Percentiles rank a stretch among this genome's conserved stretches.
Conservation (phyloP, 306 rosid genomes). For the Cicer pinnatifidum region DNA sequence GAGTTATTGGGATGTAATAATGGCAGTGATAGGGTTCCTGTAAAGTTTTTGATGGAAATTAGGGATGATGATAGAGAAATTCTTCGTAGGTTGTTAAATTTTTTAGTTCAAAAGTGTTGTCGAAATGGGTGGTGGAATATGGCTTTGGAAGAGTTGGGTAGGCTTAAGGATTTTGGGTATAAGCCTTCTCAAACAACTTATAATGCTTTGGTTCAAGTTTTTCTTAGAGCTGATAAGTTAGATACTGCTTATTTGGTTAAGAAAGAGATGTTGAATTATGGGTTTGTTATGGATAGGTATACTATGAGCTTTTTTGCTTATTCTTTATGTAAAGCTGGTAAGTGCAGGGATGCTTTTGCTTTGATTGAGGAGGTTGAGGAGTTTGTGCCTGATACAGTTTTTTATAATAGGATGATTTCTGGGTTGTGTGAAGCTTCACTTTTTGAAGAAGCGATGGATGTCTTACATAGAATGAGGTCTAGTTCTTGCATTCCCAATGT, state of each 20-base stretch:
- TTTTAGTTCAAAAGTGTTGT: slow-evolving; percentile 71
- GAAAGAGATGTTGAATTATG: slow-evolving; percentile 71
- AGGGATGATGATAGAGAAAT: slow-evolving; percentile 60
- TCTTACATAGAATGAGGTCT: slow-evolving; percentile 72
- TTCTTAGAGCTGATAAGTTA: slow-evolving; percentile 65
- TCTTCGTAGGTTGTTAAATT: slow-evolving; percentile 72
- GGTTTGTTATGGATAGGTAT: slow-evolving; percentile 68
- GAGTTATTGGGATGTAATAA: slow-evolving; percentile 49
- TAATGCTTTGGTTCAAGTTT: slow-evolving; percentile 76
- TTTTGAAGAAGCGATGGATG: slow-evolving; percentile 80
- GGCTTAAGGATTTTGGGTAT: slow-evolving; percentile 84
- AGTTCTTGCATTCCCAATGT: slow-evolving; percentile 77
- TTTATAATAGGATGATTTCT: slow-evolving; percentile 77
- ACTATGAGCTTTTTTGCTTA: slow-evolving; percentile 65
- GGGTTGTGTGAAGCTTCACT: slow-evolving; percentile 83
- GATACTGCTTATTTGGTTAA: slow-evolving; percentile 74
- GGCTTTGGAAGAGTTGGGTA: slow-evolving; percentile 85
- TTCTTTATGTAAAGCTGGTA: slow-evolving; percentile 69
- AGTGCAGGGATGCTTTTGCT: slow-evolving; percentile 64
- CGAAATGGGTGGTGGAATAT: slow-evolving; percentile 76
- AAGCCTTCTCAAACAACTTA: slow-evolving; percentile 66
- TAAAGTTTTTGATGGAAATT: slow-evolving; percentile 55
- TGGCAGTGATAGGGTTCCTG: slow-evolving; percentile 51
- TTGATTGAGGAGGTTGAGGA: slow-evolving; percentile 63
- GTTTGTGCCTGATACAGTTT: slow-evolving; percentile 59